phyloP scores from a whole-genome alignment of 2,329 filamentous ascomycete species.

The Penicillium expansum region DNA sequence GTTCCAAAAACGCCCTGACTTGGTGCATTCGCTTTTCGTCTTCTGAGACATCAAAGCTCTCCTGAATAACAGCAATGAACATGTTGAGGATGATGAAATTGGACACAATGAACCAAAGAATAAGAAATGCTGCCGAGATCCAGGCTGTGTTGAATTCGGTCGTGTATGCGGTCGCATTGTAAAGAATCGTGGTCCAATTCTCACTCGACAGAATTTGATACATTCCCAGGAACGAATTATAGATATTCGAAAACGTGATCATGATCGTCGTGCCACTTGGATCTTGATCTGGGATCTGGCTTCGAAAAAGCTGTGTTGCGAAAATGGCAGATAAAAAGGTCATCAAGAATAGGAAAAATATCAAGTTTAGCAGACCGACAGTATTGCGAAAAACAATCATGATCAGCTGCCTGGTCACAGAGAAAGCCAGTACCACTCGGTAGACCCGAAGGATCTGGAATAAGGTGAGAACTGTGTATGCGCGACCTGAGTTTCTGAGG shows the following conservation, averaged over 20 bases:
- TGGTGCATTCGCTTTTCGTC: slow-evolving; percentile 97
- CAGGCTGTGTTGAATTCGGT: slow-evolving; percentile 69
- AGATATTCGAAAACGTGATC: slow-evolving; percentile 84
- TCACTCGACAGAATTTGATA: slow-evolving; percentile 96
- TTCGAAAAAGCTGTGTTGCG: slow-evolving; percentile 86
- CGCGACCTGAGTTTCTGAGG: slow-evolving; percentile 67
- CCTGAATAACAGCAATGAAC: slow-evolving; percentile 99
- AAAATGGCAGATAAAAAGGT: slow-evolving; percentile 94
- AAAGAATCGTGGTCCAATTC: slow-evolving; percentile 88
- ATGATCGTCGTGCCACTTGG: slow-evolving; percentile 60
- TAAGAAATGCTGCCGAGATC: slow-evolving; percentile 87
- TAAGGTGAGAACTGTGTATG: slow-evolving; percentile 83
- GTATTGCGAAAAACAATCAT: slow-evolving; percentile 84
- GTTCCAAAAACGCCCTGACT: slow-evolving; percentile 88
- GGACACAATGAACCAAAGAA: slow-evolving; percentile 91
- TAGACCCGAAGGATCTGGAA: slow-evolving; percentile 94
- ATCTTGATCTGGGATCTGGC: slow-evolving; percentile 69
- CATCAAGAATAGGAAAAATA: slow-evolving; percentile 93
- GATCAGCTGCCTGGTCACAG: slow-evolving; percentile 83
- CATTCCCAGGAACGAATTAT: slow-evolving; percentile 95
- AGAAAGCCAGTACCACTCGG: slow-evolving; percentile 83
- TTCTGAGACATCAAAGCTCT: slow-evolving; percentile 98
- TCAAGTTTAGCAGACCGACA: slow-evolving; percentile 86
- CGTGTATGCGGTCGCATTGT: slow-evolving; percentile 72
- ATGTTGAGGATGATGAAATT: slow-evolving; percentile 98